A percentile compares a stretch with the other conserved stretches of the same genome.
phyloP scores from a whole-genome alignment of 2,329 filamentous ascomycete species.

The Alternaria sp. region DNA sequence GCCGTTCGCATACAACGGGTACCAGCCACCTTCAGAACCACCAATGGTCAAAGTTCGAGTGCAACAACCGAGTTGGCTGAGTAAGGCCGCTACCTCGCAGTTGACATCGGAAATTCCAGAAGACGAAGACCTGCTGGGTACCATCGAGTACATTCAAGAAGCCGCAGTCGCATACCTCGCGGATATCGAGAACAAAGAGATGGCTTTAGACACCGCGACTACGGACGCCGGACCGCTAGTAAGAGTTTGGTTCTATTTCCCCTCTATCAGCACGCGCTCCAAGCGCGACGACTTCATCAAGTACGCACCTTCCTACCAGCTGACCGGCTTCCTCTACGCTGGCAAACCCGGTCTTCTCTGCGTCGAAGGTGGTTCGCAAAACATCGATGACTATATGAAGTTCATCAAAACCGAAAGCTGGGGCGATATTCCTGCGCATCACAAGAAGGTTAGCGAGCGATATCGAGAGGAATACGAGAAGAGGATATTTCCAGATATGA shows the following conservation, averaged over 20 bases:
- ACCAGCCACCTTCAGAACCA: constrained; percentile 24
- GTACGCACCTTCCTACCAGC: constrained; percentile 60
- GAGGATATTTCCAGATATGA: constrained; percentile 64
- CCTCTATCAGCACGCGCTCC: constrained; percentile 66
- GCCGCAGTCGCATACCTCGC: constrained; percentile 20
- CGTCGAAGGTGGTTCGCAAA: constrained; percentile 58
- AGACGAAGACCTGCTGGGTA: constrained; percentile 32
- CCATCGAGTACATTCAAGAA: constrained; percentile 36
- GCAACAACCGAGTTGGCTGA: constrained; percentile 39
- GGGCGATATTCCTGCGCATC: constrained; percentile 68
- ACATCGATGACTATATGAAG: constrained; percentile 67
- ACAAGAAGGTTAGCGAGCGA: constrained; percentile 69
- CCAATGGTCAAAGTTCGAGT: constrained; percentile 34
- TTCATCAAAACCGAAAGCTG: constrained; percentile 71
- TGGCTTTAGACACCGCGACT: not conserved
- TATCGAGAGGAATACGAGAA: constrained; percentile 54
- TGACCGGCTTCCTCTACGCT: constrained; percentile 68
- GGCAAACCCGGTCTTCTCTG: constrained; percentile 67
- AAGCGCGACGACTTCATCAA: constrained; percentile 67
- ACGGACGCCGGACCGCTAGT: constrained; percentile 46
- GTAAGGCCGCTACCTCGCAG: constrained; percentile 28
- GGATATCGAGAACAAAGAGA: not conserved
- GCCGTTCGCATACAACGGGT: constrained; percentile 27
- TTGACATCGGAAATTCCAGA: constrained; percentile 22
- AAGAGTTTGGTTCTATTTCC: constrained; percentile 70